Conservation (phyloP, 768 basidiomycete species). For the Mycena vitilis region DNA sequence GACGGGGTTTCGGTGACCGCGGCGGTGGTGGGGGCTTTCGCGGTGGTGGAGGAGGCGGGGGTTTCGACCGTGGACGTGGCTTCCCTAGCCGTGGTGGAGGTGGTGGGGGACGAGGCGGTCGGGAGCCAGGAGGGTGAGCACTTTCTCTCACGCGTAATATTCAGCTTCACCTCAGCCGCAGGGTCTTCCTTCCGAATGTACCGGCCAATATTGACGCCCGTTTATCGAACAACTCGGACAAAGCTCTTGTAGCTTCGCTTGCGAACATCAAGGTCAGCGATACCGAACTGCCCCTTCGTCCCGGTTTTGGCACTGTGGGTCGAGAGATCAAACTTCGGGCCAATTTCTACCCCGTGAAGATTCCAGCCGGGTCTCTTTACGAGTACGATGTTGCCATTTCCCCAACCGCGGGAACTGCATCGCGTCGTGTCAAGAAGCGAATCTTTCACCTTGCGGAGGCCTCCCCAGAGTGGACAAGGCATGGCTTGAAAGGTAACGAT, state of each 20-base stretch:
- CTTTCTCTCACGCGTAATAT: background rate
- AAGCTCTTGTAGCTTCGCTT: conserved; percentile 54
- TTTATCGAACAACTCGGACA: conserved; percentile 53
- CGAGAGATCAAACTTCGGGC: conserved; percentile 63
- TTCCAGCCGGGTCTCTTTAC: conserved; percentile 60
- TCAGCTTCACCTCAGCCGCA: conserved; percentile 23
- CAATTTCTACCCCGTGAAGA: conserved; percentile 74
- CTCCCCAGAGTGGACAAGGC: conserved; percentile 57
- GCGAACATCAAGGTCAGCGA: conserved; percentile 45
- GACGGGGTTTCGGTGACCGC: no score
- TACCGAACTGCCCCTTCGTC: conserved; percentile 66
- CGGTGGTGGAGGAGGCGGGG: conserved; percentile 42
- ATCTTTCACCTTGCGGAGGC: conserved; percentile 74
- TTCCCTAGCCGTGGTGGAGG: conserved; percentile 32
- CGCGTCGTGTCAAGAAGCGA: conserved; percentile 65
- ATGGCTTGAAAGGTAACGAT: conserved; percentile 57
- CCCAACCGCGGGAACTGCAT: conserved; percentile 61
- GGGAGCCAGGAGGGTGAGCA: conserved; percentile 56
- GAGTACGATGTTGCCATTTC: conserved; percentile 73
- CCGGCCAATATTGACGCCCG: conserved; percentile 57
- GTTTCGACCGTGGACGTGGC: conserved; percentile 8
- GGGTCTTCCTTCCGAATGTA: conserved; percentile 54
- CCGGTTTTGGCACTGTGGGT: conserved; percentile 67
- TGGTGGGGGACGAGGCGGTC: conserved; percentile 43
- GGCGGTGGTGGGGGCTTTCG: conserved; percentile 16